Evolutionary conservation across 768 basidiomycete species (phyloP).

Genomic region (Tricholoma matsutake): DNA sequence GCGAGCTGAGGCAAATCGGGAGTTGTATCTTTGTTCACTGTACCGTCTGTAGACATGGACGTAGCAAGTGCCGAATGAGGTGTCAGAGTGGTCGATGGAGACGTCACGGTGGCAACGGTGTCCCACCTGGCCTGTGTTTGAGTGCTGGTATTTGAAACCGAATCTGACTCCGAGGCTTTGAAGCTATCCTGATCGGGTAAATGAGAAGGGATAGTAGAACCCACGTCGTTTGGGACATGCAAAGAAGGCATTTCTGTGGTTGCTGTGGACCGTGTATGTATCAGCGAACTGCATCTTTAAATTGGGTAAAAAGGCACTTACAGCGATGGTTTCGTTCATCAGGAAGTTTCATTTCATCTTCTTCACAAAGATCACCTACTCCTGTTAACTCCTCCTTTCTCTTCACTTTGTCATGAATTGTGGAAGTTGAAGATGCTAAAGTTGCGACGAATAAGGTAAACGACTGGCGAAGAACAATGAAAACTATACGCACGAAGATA

Average conservation of each 20-base stretch:
- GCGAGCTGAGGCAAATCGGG: not conserved
- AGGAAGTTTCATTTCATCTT: not conserved
- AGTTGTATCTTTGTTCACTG: not conserved
- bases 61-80: not conserved
- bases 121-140: constrained; percentile 12
- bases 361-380: not conserved
- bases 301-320: not conserved
- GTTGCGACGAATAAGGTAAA: not conserved
- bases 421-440: not conserved
- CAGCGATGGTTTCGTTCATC: not conserved
- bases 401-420: not conserved
- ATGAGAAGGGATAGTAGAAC: not conserved
- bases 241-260: not conserved
- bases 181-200: not conserved
- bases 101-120: not conserved
- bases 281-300: not conserved
- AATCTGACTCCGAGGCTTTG: not conserved
- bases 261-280: not conserved
- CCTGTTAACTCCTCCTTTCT: not conserved
- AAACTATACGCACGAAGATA: constrained; percentile 14
- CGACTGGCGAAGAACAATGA: not conserved
- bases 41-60: not conserved
- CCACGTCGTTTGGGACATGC: not conserved
- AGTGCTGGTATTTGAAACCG: constrained; percentile 12
- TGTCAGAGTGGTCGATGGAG: not conserved